Percentiles rank a stretch among this genome's conserved stretches.
phyloP scores from a whole-genome alignment of 352 stramenopile genomes.

The Blastocystis sp. region DNA sequence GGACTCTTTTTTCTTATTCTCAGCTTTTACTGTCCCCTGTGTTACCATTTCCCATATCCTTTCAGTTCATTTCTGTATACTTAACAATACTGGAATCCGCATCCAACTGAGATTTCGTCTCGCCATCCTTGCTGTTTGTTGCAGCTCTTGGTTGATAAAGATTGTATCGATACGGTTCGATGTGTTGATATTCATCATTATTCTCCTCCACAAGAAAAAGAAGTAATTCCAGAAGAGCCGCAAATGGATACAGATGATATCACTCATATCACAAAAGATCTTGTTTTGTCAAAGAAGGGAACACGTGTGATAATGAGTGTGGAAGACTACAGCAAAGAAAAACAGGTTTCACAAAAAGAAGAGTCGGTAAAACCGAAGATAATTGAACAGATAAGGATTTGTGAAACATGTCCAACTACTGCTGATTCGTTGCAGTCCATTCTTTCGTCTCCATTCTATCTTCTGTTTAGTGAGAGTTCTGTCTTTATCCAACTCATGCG shows the following conservation, averaged over 20 bases:
- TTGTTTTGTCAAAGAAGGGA: neutral
- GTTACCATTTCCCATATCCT: neutral
- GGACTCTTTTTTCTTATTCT: neutral
- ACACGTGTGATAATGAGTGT: neutral
- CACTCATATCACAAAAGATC: neutral
- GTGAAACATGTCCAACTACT: neutral
- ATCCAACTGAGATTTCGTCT: neutral
- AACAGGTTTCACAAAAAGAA: neutral
- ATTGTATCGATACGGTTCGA: neutral
- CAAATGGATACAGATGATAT: neutral
- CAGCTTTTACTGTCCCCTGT: neutral
- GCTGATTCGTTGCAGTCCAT: neutral
- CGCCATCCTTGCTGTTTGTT: neutral
- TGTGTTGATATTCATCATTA: neutral
- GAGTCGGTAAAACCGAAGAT: neutral
- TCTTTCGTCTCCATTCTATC: neutral
- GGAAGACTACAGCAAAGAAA: neutral
- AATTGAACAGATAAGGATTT: neutral
- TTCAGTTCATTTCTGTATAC: neutral
- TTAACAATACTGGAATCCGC: neutral
- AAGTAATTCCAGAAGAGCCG: neutral
- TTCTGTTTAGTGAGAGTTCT: neutral
- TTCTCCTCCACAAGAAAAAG: neutral
- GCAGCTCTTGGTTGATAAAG: neutral
- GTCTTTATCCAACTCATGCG: conserved; percentile 14